Evolutionary conservation across 768 basidiomycete genomes (phyloP).

Genomic region (Termitomyces sp.): DNA sequence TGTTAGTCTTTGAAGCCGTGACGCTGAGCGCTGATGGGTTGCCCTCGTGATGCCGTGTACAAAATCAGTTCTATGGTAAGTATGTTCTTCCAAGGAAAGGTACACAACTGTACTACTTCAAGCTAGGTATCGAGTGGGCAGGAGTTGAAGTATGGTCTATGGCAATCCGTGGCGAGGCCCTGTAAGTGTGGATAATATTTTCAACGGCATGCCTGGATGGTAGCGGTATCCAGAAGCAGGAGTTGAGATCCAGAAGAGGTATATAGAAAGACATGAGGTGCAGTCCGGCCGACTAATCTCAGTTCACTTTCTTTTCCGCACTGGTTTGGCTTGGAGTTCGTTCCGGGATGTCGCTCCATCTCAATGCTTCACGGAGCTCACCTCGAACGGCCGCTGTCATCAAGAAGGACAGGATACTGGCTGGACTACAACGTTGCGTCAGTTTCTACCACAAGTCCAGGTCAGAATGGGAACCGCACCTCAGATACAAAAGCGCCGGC

Average conservation of each 20-base stretch:
- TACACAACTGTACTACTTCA: background rate
- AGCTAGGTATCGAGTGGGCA: background rate
- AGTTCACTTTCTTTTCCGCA: conserved; percentile 16
- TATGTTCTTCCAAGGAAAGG: background rate
- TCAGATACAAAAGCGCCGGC: conserved; percentile 90
- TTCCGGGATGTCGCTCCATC: conserved; percentile 60
- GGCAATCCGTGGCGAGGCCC: background rate
- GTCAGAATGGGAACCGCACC: conserved; percentile 42
- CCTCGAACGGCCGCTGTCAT: conserved; percentile 58
- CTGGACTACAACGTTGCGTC: conserved; percentile 48
- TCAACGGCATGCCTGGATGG: background rate
- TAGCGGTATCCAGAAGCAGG: background rate
- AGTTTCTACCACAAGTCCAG: background rate
- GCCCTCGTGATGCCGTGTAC: background rate
- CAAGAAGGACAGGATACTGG: conserved; percentile 71
- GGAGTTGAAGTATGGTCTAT: background rate
- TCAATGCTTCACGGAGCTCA: conserved; percentile 70
- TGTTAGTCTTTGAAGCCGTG: background rate
- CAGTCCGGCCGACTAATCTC: background rate
- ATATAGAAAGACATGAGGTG: background rate
- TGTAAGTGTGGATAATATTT: background rate
- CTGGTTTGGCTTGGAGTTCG: background rate
- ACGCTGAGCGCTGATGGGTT: background rate
- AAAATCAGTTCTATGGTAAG: background rate
- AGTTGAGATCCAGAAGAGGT: background rate